Base-by-base conservation (phyloP, 306 rosid species). In the Clitoria ternatea region DNA sequence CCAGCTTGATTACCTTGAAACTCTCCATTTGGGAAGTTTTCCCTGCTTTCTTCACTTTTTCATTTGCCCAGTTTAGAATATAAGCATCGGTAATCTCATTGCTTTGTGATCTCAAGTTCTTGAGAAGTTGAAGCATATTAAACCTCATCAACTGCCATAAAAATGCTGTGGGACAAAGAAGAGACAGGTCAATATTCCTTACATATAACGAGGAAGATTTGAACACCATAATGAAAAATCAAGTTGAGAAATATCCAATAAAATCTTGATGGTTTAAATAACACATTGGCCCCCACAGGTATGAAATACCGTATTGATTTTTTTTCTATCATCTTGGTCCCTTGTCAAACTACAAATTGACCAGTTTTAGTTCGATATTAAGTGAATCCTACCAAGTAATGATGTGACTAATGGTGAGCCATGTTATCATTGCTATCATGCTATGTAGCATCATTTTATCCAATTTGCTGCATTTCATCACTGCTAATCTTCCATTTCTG, bases 131-230 rank as follows among this genome's bases (percentile, higher is more conserved):
- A 79, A 95, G 92, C 97, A 95, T 91, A 15, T 82, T 81, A 79
- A 83, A 95, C 83, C 99, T 87, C 99, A 95, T 91, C 82, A 91
- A 84, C 84, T 95, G 99, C 99, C 99, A 95, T 77, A 95, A 66
- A 82, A 47, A 95, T 35, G 99, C 97, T 95, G 96, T 19, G 36
- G 69, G 66, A 65, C 67, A 44, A 49, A 26, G 13, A 80, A 37
- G 5, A 60, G 63, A 56, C 4, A 69, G 52, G 60, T 54, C 57
- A 65, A 57, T 50, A 14, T 69, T 55, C 32, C 55, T 5, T 37
- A 20, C 17, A 32, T 20, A 48, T 48, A 22, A 20, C n/a, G n/a
- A 14, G 59, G 61, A 1, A 59, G 33, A 43, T 43, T 40, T 67
- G 10, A 55, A 32, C 39, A 60, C 50, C 29, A 49, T 29, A 40